These are phyloP conservation scores for Mayamaea pseudoterrestris DNA, from an alignment of 108 stramenopile genomes.

Conservation along the genomic window DNA sequence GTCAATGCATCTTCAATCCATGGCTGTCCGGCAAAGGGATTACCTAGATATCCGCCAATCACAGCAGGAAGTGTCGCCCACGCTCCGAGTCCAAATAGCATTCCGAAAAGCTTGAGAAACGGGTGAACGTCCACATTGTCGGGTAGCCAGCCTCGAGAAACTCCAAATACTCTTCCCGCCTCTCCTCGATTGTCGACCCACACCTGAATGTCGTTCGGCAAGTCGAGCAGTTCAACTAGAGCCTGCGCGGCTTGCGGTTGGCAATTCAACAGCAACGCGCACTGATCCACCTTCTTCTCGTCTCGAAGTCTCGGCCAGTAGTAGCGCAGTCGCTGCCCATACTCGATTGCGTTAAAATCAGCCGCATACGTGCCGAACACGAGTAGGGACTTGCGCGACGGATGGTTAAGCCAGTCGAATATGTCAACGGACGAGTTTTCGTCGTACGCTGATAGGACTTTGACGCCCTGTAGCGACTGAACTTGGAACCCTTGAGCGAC, in stretches of 20 bases:
- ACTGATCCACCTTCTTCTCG: constrained; percentile 40
- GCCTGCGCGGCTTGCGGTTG: constrained; percentile 42
- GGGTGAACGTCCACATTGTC: constrained; percentile 69
- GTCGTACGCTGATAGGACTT: too few species aligned
- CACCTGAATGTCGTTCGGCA: constrained; percentile 40
- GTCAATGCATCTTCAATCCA: constrained; percentile 86
- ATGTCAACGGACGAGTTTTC: too few species aligned
- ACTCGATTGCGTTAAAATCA: constrained; percentile 89
- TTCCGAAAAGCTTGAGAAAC: constrained; percentile 79
- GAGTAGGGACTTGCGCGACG: too few species aligned
- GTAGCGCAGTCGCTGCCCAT: constrained; percentile 70
- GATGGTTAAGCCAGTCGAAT: too few species aligned
- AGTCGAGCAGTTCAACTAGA: constrained; percentile 46
- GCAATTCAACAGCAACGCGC: constrained; percentile 66
- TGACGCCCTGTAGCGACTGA: too few species aligned
- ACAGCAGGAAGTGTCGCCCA: constrained; percentile 88
- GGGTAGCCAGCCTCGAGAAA: constrained; percentile 60
- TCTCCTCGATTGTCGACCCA: constrained; percentile 66
- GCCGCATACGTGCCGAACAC: constrained; percentile 71
- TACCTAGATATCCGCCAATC: constrained; percentile 85
- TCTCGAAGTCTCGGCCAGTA: constrained; percentile 58
- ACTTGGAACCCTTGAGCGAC: too few species aligned
- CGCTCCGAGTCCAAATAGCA: constrained; percentile 83
- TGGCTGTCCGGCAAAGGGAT: constrained; percentile 64
- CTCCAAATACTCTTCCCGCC: constrained; percentile 65